These are phyloP conservation scores for Zymoseptoria passerinii DNA, from an alignment of 2,329 filamentous ascomycete genomes.

Conservation along the genomic window DNA sequence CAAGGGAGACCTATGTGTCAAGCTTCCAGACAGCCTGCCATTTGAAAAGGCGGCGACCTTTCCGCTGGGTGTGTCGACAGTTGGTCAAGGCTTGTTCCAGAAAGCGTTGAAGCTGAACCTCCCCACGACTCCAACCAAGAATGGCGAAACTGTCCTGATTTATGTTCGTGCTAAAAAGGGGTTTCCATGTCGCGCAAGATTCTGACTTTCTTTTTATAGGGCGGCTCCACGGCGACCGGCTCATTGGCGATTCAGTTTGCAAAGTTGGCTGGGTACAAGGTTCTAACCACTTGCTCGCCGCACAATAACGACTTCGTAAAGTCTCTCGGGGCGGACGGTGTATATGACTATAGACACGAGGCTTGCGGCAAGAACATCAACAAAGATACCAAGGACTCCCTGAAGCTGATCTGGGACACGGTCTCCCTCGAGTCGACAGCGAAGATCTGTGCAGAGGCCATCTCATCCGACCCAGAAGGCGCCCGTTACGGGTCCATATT, in stretches of 20 bases:
- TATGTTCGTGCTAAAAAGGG: constrained; percentile 30
- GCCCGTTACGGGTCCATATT: constrained; percentile 20
- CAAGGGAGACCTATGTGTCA: constrained; percentile 43
- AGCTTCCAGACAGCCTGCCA: constrained; percentile 41
- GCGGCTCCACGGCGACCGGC: constrained; percentile 44
- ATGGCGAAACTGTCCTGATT: constrained; percentile 36
- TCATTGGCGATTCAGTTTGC: constrained; percentile 44
- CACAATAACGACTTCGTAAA: constrained; percentile 42
- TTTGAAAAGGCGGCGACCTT: constrained; percentile 48
- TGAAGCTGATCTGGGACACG: constrained; percentile 21
- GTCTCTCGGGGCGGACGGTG: constrained; percentile 39
- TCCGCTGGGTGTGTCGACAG: constrained; percentile 44
- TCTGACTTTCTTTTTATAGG: constrained; percentile 1
- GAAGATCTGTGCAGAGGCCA: constrained; percentile 20
- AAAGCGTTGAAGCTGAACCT: constrained; percentile 36
- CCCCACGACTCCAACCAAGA: constrained; percentile 33
- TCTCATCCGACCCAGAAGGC: constrained; percentile 15
- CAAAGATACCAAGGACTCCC: constrained; percentile 18
- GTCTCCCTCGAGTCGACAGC: constrained; percentile 16
- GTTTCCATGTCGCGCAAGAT: not conserved
- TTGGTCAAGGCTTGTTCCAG: constrained; percentile 43
- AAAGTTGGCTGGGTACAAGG: constrained; percentile 33
- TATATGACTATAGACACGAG: constrained; percentile 42
- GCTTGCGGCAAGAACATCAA: constrained; percentile 39
- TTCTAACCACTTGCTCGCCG: constrained; percentile 40